A percentile compares a stretch with the other conserved stretches of the same genome.
Evolutionary conservation across 2,329 filamentous ascomycete genomes (phyloP).

Genomic region (Ceratocystis smalleyi): DNA sequence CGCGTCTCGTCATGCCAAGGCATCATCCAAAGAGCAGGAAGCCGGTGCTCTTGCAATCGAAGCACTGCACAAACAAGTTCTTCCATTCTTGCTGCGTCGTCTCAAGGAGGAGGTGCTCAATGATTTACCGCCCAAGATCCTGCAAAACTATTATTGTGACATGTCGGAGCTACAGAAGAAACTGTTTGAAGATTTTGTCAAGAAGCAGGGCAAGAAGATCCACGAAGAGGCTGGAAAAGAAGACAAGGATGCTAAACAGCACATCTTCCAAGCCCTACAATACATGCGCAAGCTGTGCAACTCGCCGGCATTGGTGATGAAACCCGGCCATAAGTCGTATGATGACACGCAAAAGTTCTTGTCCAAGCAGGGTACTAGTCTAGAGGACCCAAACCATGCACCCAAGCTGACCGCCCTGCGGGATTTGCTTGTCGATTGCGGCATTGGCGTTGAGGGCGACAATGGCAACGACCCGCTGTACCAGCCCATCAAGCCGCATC

Average conservation of each 20-base stretch:
- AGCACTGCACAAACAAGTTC: conserved; percentile 93
- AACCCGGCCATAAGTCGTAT: conserved; percentile 81
- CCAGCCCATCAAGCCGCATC: conserved; percentile 85
- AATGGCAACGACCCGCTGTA: conserved; percentile 43
- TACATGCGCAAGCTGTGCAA: conserved; percentile 99
- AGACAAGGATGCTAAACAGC: conserved; percentile 88
- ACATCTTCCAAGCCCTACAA: conserved; percentile 97
- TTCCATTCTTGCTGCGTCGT: conserved; percentile 88
- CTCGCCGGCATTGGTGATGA: conserved; percentile 89
- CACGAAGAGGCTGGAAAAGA: conserved; percentile 67
- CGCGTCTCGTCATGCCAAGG: conserved; percentile 87
- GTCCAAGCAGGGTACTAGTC: conserved; percentile 58
- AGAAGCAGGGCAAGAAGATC: conserved; percentile 80
- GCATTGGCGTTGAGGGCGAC: conserved; percentile 66
- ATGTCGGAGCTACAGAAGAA: conserved; percentile 87
- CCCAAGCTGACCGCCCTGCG: conserved; percentile 82
- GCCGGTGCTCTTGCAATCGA: conserved; percentile 91
- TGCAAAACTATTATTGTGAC: conserved; percentile 99
- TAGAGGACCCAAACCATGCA: conserved; percentile 76
- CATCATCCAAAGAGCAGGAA: conserved; percentile 96
- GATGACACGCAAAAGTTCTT: conserved; percentile 73
- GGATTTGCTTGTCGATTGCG: conserved; percentile 93
- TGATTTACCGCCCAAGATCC: conserved; percentile 90
- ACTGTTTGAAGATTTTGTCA: conserved; percentile 90
- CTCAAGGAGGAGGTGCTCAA: conserved; percentile 96